phyloP scores from a whole-genome alignment of 1,284 basidiomycete genomes.

The Ganoderma sp. region DNA sequence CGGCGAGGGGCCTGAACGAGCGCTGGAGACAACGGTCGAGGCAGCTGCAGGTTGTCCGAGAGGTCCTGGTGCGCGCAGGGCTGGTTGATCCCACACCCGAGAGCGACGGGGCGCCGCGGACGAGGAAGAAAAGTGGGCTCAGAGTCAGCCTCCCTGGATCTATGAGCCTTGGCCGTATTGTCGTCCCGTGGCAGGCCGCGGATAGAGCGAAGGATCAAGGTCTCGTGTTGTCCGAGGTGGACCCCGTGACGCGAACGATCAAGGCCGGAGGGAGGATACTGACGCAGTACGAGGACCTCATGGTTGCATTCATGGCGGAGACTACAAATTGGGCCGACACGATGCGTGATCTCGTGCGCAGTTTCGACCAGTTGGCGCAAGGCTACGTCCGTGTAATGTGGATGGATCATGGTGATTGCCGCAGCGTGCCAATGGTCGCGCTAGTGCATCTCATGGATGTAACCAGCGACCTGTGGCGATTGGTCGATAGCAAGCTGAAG shows the following conservation, averaged over 20 bases:
- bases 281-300: slow-evolving; percentile 51
- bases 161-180: slow-evolving; percentile 65
- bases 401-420: slow-evolving; percentile 49
- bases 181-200: slow-evolving; percentile 47
- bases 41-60: slow-evolving; percentile 73
- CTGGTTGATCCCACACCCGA: slow-evolving; percentile 49
- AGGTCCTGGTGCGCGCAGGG: slow-evolving; percentile 53
- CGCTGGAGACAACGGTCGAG: slow-evolving; percentile 69
- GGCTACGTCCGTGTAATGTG: slow-evolving; percentile 73
- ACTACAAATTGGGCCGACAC: slow-evolving; percentile 64
- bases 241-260: slow-evolving; percentile 62
- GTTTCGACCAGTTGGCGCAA: slow-evolving; percentile 63
- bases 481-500: slow-evolving; percentile 53
- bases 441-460: slow-evolving; percentile 73
- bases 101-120: slow-evolving; percentile 45
- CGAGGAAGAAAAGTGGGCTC: slow-evolving; percentile 43
- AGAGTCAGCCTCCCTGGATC: slow-evolving; percentile 55
- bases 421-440: slow-evolving; percentile 53
- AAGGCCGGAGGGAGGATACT: slow-evolving; percentile 58
- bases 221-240: slow-evolving; percentile 36
- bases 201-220: slow-evolving; percentile 41
- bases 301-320: slow-evolving; percentile 63
- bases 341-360: slow-evolving; percentile 50
- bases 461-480: slow-evolving; percentile 57
- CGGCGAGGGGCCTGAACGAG: slow-evolving; percentile 88